Conservation (phyloP, 768 basidiomycete species). For the Lenzites betulinus region DNA sequence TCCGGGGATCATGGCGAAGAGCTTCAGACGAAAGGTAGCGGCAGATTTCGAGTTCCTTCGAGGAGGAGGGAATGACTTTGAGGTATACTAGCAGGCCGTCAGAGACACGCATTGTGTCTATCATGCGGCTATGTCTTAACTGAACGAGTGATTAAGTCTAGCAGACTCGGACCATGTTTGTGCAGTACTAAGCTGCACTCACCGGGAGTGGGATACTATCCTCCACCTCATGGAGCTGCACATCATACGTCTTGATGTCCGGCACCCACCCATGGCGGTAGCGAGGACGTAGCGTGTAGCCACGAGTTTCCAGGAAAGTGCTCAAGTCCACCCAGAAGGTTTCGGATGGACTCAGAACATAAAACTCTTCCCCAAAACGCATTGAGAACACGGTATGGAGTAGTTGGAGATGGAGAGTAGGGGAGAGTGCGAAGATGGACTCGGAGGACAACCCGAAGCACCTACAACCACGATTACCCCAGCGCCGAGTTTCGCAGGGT, state of each 20-base stretch:
- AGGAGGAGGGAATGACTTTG: conserved; percentile 13
- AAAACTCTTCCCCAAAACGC: no score
- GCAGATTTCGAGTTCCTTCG: conserved; percentile 15
- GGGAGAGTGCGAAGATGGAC: no score
- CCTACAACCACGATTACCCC: no score
- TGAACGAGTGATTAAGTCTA: no score
- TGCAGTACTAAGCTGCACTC: background rate
- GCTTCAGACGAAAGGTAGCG: conserved; percentile 12
- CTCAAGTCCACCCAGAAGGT: background rate
- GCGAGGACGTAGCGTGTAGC: conserved; percentile 3
- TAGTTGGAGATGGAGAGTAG: no score
- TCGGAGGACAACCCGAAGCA: no score
- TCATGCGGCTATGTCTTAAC: background rate
- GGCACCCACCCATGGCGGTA: background rate
- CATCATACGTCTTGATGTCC: no score
- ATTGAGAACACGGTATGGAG: no score
- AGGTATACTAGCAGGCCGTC: conserved; percentile 25
- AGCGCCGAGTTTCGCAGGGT: no score
- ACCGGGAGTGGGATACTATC: background rate
- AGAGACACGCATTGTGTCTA: conserved; percentile 22
- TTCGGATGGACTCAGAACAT: no score
- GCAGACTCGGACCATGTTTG: no score
- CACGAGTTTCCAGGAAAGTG: background rate
- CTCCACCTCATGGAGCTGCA: no score
- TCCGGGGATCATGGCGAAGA: conserved; percentile 19